phyloP scores from a whole-genome alignment of 2,329 filamentous ascomycete species.

The Phialemonium atrogriseum region DNA sequence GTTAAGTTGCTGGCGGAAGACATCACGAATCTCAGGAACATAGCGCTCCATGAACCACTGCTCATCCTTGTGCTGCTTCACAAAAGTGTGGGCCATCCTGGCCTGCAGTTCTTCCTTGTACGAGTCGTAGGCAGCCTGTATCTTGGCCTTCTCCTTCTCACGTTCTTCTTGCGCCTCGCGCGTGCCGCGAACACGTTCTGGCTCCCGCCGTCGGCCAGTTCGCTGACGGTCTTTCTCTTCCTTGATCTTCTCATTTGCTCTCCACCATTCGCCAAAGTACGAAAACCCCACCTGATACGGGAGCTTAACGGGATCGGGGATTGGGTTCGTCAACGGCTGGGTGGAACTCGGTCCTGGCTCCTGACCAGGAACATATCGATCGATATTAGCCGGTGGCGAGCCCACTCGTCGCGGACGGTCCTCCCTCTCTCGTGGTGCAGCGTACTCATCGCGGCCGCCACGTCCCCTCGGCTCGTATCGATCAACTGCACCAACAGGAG shows the following conservation, averaged over 20 bases:
- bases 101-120: slow-evolving; percentile 63
- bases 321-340: slow-evolving; percentile 49
- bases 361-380: slow-evolving; percentile 76
- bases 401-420: slow-evolving; percentile 46
- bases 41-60: slow-evolving; percentile 99
- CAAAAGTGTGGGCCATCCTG: slow-evolving; percentile 82
- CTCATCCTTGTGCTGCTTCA: slow-evolving; percentile 85
- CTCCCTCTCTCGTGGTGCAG: slow-evolving; percentile 32
- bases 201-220: slow-evolving; percentile 60
- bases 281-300: slow-evolving; percentile 79
- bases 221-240: slow-evolving; percentile 68
- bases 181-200: slow-evolving; percentile 53
- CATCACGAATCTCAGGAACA: slow-evolving; percentile 70
- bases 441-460: slow-evolving; percentile 61
- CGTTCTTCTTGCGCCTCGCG: slow-evolving; percentile 65
- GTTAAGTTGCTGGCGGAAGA: slow-evolving; percentile 66
- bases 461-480: slow-evolving; percentile 66
- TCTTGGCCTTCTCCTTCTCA: slow-evolving; percentile 70
- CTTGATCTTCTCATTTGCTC: slow-evolving; percentile 72
- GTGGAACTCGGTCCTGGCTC: slow-evolving; percentile 42
- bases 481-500: slow-evolving; percentile 62
- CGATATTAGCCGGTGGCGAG: slow-evolving; percentile 63
- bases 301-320: slow-evolving; percentile 63
- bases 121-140: slow-evolving; percentile 59
- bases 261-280: slow-evolving; percentile 83